phyloP scores from a whole-genome alignment of 1,284 basidiomycete genomes.

The Butyriboletus appendiculatus region DNA sequence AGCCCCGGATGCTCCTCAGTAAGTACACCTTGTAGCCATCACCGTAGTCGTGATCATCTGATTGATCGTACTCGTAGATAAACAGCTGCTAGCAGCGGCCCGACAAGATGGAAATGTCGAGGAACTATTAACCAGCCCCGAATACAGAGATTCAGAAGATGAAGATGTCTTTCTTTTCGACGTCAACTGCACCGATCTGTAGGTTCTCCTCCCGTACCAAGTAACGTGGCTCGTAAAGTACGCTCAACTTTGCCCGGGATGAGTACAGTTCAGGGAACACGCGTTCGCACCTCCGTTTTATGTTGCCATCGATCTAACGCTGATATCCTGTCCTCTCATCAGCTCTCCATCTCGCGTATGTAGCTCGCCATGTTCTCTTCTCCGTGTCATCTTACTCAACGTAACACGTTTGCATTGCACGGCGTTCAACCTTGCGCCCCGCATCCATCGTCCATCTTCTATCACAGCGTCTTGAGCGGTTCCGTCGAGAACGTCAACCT shows the following conservation, averaged over 20 bases:
- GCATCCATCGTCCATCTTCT: not conserved
- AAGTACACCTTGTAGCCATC: not conserved
- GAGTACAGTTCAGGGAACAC: constrained; percentile 30
- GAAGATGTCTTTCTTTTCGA: constrained; percentile 28
- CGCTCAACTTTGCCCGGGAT: not conserved
- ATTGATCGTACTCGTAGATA: constrained; percentile 23
- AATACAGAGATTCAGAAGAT: constrained; percentile 25
- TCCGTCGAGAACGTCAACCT: constrained; percentile 21
- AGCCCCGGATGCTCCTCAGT: constrained; percentile 24
- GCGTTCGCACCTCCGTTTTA: constrained; percentile 22
- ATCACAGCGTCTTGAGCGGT: constrained; percentile 19
- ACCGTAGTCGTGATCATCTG: not conserved
- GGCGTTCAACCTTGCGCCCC: not conserved
- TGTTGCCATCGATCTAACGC: not conserved
- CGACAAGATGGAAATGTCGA: constrained; percentile 30
- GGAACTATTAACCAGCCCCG: constrained; percentile 19
- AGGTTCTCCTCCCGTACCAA: constrained; percentile 5
- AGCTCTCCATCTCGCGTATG: constrained; percentile 37
- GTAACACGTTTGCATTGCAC: not conserved
- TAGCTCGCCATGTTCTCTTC: constrained; percentile 1
- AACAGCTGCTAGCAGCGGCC: constrained; percentile 28
- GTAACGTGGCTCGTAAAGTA: not conserved
- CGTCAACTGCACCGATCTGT: constrained; percentile 35
- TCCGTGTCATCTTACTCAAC: not conserved
- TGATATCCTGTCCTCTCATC: constrained; percentile 13